These are phyloP conservation scores for Apiotrichum gamsii DNA, from an alignment of 1,284 basidiomycete species.

Conservation along the genomic window DNA sequence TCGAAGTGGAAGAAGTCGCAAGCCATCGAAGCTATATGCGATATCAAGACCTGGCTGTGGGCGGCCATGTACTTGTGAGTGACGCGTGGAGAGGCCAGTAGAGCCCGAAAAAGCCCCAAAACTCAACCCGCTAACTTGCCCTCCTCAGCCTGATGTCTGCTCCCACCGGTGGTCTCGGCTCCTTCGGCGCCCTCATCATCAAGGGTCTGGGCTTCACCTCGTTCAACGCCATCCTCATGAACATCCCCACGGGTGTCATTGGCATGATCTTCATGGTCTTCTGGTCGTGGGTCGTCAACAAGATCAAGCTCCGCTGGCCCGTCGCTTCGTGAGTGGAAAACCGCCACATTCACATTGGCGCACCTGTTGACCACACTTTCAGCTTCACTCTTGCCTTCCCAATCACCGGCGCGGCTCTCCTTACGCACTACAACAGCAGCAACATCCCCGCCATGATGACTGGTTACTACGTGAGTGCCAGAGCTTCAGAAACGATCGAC, in stretches of 20 bases:
- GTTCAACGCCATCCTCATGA: conserved; percentile 43
- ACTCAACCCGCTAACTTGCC: too few relatives aligned
- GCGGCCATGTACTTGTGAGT: conserved; percentile 34
- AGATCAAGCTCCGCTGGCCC: conserved; percentile 53
- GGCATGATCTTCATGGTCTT: conserved; percentile 50
- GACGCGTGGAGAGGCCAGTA: too few relatives aligned
- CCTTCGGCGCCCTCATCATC: conserved; percentile 42
- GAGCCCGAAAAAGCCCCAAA: too few relatives aligned
- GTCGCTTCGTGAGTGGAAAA: too few relatives aligned
- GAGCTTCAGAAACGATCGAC: too few relatives aligned
- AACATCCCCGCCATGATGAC: conserved; percentile 29
- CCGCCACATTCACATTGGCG: too few relatives aligned
- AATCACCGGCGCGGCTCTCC: conserved; percentile 35
- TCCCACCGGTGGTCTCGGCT: conserved; percentile 41
- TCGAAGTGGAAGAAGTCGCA: conserved; percentile 45
- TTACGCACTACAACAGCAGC: conserved; percentile 26
- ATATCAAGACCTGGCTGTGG: conserved; percentile 34
- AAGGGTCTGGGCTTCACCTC: conserved; percentile 41
- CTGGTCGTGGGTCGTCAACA: conserved; percentile 50
- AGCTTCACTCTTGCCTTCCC: conserved; percentile 37
- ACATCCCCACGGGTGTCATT: conserved; percentile 52
- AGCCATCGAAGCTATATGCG: conserved; percentile 41
- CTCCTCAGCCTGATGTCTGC: conserved; percentile 18
- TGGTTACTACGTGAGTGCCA: too few relatives aligned
- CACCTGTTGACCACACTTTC: too few relatives aligned